Evolutionary conservation across 169 alveolate species (phyloP).

Genomic region (Eimeria zaria): DNA sequence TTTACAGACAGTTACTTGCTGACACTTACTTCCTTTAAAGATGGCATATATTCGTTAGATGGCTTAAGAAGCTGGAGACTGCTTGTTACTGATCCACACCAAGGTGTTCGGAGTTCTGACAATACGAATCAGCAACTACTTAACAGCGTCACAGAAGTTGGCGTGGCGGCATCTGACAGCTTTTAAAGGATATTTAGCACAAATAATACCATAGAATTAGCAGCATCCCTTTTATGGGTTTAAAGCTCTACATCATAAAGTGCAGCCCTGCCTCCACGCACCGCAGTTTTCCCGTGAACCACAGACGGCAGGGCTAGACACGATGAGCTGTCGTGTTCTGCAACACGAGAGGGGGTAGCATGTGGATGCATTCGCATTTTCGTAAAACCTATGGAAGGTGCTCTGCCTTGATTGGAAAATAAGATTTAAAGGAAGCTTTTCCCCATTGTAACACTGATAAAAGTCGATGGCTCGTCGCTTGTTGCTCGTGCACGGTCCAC

Average conservation of each 20-base stretch:
- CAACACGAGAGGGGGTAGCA: not conserved
- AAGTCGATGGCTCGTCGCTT: not conserved
- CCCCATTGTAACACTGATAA: not conserved
- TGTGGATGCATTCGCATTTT: not conserved
- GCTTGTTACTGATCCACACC: not conserved
- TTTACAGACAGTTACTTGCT: not conserved
- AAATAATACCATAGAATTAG: too few species aligned
- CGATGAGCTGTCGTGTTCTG: not conserved
- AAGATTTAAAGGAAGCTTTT: not conserved
- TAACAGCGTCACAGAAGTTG: too few species aligned
- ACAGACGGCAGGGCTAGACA: too few species aligned
- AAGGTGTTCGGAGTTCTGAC: not conserved
- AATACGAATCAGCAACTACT: not conserved
- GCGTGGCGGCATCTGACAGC: too few species aligned
- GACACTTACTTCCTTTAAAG: not conserved
- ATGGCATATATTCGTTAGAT: not conserved
- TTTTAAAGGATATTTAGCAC: too few species aligned
- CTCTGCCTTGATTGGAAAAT: not conserved
- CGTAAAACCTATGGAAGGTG: not conserved
- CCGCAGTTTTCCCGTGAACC: not conserved
- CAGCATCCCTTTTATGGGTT: not conserved
- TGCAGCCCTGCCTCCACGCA: too few species aligned
- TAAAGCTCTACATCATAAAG: not conserved
- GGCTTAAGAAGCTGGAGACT: not conserved
- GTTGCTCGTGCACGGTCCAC: not conserved